Evolutionary conservation across 768 basidiomycete genomes (phyloP).

Genomic region (Termitomyces sp.): DNA sequence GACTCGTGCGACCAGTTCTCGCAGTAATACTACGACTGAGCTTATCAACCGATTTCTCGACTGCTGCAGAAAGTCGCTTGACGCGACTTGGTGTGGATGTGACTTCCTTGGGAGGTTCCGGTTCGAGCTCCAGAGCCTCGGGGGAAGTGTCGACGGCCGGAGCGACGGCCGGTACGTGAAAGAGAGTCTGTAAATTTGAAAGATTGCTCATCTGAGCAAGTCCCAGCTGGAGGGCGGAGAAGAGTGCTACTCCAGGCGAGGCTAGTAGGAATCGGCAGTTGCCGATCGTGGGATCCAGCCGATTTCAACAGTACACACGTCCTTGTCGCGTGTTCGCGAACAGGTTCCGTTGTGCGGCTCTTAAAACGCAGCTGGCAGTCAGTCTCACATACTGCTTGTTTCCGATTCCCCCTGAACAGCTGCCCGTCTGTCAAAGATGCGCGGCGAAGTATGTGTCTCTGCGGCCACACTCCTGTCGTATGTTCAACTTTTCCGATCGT

Average conservation of each 20-base stretch:
- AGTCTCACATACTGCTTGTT: constrained; percentile 14
- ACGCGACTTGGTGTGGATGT: constrained; percentile 43
- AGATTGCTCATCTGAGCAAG: constrained; percentile 23
- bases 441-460: constrained; percentile 76
- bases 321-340: constrained; percentile 27
- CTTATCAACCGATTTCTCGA: constrained; percentile 54
- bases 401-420: constrained; percentile 21
- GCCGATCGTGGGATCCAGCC: constrained; percentile 10
- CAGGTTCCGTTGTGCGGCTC: constrained; percentile 12
- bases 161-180: constrained; percentile 23
- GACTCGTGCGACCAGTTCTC: constrained; percentile 30
- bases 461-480: constrained; percentile 73
- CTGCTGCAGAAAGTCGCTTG: constrained; percentile 49
- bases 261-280: constrained; percentile 14
- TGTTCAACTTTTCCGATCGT: constrained; percentile 27
- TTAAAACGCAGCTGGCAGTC: constrained; percentile 22
- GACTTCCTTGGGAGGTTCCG: constrained; percentile 27
- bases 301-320: constrained; percentile 25
- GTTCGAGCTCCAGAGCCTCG: constrained; percentile 27
- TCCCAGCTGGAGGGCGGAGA: constrained; percentile 6
- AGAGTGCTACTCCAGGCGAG: constrained; percentile 2
- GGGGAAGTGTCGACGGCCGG: constrained; percentile 33
- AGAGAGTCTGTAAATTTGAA: constrained; percentile 23
- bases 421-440: constrained; percentile 41
- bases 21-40: constrained; percentile 58